Base-by-base conservation (phyloP, 1,139 yeast species). In the Pichia inconspicua region DNA sequence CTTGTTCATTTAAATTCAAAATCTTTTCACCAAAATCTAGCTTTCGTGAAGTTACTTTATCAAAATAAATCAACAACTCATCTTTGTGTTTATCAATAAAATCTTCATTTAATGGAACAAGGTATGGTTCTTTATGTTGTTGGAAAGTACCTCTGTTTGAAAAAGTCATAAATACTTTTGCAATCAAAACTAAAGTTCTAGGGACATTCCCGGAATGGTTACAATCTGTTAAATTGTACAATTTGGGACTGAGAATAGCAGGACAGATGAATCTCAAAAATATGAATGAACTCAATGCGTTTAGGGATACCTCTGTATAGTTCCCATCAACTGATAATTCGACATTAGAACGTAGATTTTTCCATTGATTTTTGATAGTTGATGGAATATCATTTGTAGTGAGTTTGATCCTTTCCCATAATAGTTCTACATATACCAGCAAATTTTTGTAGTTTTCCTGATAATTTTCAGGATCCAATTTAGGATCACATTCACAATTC, bases 201-300 rank as follows among this genome's bases (percentile, higher is more conserved):
- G 88, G 92, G 1, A 82, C 73, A 19, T 72, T 71, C 1, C 89
- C 87, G 11, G 80, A 73, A 51, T 88, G 88, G 58, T 85, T 92
- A 43, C 76, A 73, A 49, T 78, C 75, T 1, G 88, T 78, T 45
- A 92, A 70, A 53, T 82, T 81, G 62, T 88, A 89, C 43, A 88
- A 66, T 59, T 88, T 88, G 0, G 97, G 97, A 59, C 88, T 89
- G 58, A 92, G 69, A 40, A 92, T 77, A 0, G 96, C 96, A 0
- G 97, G 97, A 60, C 96, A 90, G 57, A 88, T 80, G 62, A 87
- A 89, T 53, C 97, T 70, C 53, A 92, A 68, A 63, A 92, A 92
- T 25, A 92, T 69, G 59, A 92, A 85, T 1, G 96, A 90, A 28
- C 94, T 78, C 35, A 90, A 69, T 49, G 95, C 84, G 59, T 89